Evolutionary conservation across 352 stramenopile species (phyloP).

Genomic region (Globisporangium uncinulatum): DNA sequence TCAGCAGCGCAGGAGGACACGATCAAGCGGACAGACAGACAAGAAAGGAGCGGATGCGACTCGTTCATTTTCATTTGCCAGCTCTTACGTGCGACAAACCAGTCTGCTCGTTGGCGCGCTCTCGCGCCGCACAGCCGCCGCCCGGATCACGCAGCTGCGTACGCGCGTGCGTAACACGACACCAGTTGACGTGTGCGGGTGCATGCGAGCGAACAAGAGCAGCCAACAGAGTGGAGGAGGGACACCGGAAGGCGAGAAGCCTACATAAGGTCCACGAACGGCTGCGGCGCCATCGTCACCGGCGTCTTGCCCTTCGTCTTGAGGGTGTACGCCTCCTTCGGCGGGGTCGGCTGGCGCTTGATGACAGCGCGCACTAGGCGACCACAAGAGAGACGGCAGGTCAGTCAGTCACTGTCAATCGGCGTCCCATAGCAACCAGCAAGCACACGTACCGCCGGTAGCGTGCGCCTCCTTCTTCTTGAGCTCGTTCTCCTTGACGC

Average conservation of each 20-base stretch:
- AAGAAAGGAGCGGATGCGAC: constrained; percentile 19
- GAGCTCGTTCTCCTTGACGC: constrained; percentile 98
- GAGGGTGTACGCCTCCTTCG: constrained; percentile 95
- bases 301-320: constrained; percentile 84
- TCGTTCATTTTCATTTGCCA: constrained; percentile 50
- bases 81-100: constrained; percentile 27
- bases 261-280: constrained; percentile 99
- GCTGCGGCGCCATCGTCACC: constrained; percentile 97
- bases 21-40: constrained; percentile 2
- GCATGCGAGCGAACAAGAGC: not conserved
- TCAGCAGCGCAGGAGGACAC: not conserved
- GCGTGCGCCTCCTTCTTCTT: constrained; percentile 95
- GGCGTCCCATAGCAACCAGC: no score
- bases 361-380: constrained; percentile 81
- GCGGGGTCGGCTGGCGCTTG: constrained; percentile 93
- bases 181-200: not conserved
- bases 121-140: not conserved
- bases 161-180: not conserved
- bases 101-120: constrained; percentile 7
- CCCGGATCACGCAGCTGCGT: not conserved
- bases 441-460: constrained; percentile 57
- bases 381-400: not conserved
- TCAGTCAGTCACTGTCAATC: not conserved
- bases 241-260: constrained; percentile 12
- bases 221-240: constrained; percentile 4